Evolutionary conservation across 208 protist species (phyloP).

Genomic region (Wallacemonas sp.): DNA sequence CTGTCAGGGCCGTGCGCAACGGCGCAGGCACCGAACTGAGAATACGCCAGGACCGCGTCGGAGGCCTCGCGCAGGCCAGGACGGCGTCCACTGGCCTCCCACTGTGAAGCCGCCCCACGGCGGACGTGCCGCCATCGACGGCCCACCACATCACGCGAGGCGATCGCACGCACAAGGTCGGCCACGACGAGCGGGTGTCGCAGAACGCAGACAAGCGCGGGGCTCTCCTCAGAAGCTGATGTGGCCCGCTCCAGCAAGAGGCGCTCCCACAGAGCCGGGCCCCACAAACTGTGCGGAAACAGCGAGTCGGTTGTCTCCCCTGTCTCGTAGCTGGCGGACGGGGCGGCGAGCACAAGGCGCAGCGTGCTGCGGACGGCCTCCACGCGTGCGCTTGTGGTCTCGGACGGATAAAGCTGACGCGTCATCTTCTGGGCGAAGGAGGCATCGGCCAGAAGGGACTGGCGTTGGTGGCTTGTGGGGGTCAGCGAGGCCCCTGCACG

Average conservation of each 20-base stretch:
- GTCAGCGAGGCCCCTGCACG: background rate
- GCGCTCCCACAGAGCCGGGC: constrained; percentile 6
- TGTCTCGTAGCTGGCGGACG: background rate
- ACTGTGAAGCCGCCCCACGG: background rate
- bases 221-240: background rate
- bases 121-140: background rate
- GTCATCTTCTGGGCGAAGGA: background rate
- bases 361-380: background rate
- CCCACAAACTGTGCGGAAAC: background rate
- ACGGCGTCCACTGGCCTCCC: background rate
- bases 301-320: background rate
- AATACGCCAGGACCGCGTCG: background rate
- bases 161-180: background rate
- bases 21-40: background rate
- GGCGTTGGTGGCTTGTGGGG: background rate
- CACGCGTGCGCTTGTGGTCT: background rate
- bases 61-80: background rate
- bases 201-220: background rate
- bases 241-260: background rate
- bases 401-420: background rate
- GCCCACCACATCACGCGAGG: background rate
- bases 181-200: background rate
- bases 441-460: background rate
- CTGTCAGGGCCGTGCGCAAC: too few relatives aligned
- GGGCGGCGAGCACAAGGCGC: background rate